Conservation (phyloP, 768 basidiomycete species). For the Lactarius hengduanensis region DNA sequence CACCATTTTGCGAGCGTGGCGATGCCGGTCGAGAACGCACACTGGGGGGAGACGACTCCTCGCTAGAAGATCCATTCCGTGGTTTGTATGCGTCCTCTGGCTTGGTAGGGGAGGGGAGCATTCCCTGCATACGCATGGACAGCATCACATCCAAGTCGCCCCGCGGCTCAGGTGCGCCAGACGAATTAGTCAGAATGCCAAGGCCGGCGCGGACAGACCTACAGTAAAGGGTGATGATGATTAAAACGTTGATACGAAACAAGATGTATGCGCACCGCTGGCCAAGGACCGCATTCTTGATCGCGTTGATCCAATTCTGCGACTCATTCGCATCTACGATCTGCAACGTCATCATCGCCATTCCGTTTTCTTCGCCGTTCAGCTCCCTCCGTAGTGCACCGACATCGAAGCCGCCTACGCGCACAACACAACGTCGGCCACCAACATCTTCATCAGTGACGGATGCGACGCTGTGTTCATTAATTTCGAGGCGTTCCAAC, state of each 20-base stretch:
- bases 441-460: slow-evolving; percentile 57
- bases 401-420: slow-evolving; percentile 63
- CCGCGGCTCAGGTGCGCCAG: slow-evolving; percentile 56
- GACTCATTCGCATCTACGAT: slow-evolving; percentile 59
- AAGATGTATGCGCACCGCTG: slow-evolving; percentile 51
- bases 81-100: slow-evolving; percentile 20
- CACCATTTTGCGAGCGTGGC: slow-evolving; percentile 36
- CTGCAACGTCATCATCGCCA: slow-evolving; percentile 70
- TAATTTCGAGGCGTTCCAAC: slow-evolving; percentile 71
- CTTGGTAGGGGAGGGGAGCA: slow-evolving; percentile 40
- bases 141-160: slow-evolving; percentile 86
- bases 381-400: slow-evolving; percentile 41
- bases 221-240: slow-evolving; percentile 10
- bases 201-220: slow-evolving; percentile 73
- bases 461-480: slow-evolving; percentile 73
- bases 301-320: slow-evolving; percentile 72
- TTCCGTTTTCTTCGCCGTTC: slow-evolving; percentile 46
- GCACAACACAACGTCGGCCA: slow-evolving; percentile 54
- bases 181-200: slow-evolving; percentile 43
- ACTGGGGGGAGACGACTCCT: slow-evolving; percentile 29
- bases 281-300: slow-evolving; percentile 68
- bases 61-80: slow-evolving; percentile 4
- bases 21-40: slow-evolving; percentile 31
- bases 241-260: slow-evolving; percentile 2
- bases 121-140: slow-evolving; percentile 70